phyloP scores from a whole-genome alignment of 192 early-diverging fungal genomes.

The Coemansia sp. region DNA sequence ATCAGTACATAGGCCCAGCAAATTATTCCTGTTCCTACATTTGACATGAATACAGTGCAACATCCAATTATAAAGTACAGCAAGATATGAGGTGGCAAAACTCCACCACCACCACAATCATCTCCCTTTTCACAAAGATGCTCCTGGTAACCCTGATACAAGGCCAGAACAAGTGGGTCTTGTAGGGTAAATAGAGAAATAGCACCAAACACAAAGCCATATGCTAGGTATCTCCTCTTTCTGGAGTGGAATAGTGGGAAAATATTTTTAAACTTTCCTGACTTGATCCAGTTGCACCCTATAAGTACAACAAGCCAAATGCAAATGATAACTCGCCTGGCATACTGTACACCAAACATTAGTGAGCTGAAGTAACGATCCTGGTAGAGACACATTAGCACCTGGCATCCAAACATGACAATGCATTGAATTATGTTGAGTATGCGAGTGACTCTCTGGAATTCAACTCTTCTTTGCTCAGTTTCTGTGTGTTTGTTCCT shows the following conservation, averaged over 20 bases:
- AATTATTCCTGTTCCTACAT: not conserved
- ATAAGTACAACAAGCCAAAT: not conserved
- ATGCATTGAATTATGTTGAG: not conserved
- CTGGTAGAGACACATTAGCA: not conserved
- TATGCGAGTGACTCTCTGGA: not conserved
- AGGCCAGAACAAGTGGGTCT: not conserved
- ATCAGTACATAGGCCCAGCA: not conserved
- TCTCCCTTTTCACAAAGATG: not conserved
- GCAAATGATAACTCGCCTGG: not conserved
- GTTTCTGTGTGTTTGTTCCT: not conserved
- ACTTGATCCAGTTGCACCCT: not conserved
- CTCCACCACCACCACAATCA: not conserved
- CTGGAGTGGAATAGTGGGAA: not conserved
- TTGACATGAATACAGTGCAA: not conserved
- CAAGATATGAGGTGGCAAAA: not conserved
- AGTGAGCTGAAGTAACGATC: not conserved
- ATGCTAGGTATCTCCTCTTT: not conserved
- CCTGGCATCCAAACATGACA: not conserved
- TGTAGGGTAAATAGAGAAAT: not conserved
- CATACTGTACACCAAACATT: not conserved
- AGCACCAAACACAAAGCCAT: not conserved
- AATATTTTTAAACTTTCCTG: not conserved
- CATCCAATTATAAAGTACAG: not conserved
- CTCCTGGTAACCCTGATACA: constrained; percentile 1
- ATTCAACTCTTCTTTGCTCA: not conserved